phyloP scores from a whole-genome alignment of 495 filamentous ascomycete species.

The Aspergillus sclerotioniger region DNA sequence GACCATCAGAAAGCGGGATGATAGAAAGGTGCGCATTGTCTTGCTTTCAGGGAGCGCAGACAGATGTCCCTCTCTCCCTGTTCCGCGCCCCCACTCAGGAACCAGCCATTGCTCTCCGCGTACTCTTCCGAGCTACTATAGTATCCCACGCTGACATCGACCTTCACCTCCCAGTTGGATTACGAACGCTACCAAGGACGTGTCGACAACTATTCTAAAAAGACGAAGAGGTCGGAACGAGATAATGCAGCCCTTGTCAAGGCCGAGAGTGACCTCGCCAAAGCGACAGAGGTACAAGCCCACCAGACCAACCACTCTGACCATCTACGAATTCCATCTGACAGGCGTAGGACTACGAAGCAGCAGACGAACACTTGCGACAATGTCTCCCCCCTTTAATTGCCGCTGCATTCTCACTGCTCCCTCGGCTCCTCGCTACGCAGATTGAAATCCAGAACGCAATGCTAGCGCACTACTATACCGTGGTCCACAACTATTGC shows the following conservation, averaged over 20 bases:
- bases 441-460: slow-evolving; percentile 82
- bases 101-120: neutral
- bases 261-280: slow-evolving; percentile 71
- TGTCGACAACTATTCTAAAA: slow-evolving; percentile 68
- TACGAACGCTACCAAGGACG: slow-evolving; percentile 79
- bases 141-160: neutral
- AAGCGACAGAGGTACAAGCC: slow-evolving; percentile 59
- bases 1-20: slow-evolving; percentile 87
- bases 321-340: neutral
- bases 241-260: slow-evolving; percentile 76
- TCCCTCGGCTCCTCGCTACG: slow-evolving; percentile 71
- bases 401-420: slow-evolving; percentile 68
- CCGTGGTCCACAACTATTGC: slow-evolving; percentile 75
- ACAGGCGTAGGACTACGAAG: slow-evolving; percentile 64
- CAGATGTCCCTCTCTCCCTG: too few relatives aligned
- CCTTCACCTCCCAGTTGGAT: slow-evolving; percentile 51
- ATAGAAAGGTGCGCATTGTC: slow-evolving; percentile 63
- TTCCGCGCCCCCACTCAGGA: too few relatives aligned
- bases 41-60: neutral
- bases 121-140: neutral
- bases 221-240: slow-evolving; percentile 67
- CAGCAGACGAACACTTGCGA: slow-evolving; percentile 79
- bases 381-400: slow-evolving; percentile 74
- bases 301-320: neutral
- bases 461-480: slow-evolving; percentile 82